Evolutionary conservation across 768 basidiomycete species (phyloP), one percentile per base, ranked within the genome.

Genomic region (Clathrus columnatus): DNA sequence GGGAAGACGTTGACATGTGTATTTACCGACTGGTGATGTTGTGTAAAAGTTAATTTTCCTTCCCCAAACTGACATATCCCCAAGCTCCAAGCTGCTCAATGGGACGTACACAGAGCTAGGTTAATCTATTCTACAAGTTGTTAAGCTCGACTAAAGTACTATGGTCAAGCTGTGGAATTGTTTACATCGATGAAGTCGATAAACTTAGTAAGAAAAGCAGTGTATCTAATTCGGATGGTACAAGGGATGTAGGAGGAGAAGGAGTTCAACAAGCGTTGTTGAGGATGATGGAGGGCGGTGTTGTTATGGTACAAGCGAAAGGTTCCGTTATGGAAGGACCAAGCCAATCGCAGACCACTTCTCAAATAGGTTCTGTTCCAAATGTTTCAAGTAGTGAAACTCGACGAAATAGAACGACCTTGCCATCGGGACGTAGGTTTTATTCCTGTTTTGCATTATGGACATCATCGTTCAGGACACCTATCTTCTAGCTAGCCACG

Each of bases 121-220:
- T 90, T 62, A 46, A 27, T 20, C 51, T 17, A 8, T 51, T 7
- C 60, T 2, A 51, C 41, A 21, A 48, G 36, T 27, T n/a, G 18
- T 30, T 50, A 47, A 48, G n/a, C 57, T 36, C 44, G 48, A 28
- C 41, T 57, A 32, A 51, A 47, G 2, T 18, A 21, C 61, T 48
- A 47, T 45, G 29, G 18, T 36, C n/a, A 56, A 94, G 91, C 64
- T 84, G 84, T 66, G 94, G 94, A 5, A 96, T 98, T 58, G 85
- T 97, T 28, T 95, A 95, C 65, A 93, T 98, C 47, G 95, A 98
- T 63, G 95, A 98, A 71, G 75, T 93, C 1, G 95, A 97, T 72
- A 97, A 98, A 41, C 32, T 57, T 14, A 50, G 49, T 50, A 62
- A 70, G 27, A 51, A 71, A 18, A 50, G 58, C 11, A 62, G 69